Evolutionary conservation across 257 asterid species (phyloP).

Genomic region (Rubia yunnanensis): DNA sequence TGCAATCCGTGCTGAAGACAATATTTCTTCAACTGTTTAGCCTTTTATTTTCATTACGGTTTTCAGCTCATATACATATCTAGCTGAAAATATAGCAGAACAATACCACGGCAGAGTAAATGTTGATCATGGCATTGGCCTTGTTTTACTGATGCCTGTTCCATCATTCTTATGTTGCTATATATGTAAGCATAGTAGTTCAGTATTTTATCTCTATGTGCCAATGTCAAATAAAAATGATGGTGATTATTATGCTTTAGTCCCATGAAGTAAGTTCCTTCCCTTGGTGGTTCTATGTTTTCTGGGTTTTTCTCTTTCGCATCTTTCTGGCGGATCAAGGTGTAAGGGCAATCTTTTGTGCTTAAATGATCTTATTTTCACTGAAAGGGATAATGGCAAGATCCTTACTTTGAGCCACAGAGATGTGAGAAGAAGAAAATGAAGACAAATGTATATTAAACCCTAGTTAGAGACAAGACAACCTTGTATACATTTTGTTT

Average conservation of each 20-base stretch:
- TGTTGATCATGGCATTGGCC: background rate
- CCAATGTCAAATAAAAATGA: background rate
- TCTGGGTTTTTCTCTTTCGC: background rate
- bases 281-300: background rate
- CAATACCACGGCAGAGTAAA: background rate
- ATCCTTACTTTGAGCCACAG: background rate
- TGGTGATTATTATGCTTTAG: background rate
- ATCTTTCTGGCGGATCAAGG: background rate
- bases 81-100: background rate
- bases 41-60: background rate
- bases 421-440: background rate
- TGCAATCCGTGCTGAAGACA: background rate
- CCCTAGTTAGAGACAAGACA: background rate
- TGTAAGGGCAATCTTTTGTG: background rate
- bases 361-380: background rate
- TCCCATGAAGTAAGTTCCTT: background rate
- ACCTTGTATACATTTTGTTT: background rate
- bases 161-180: background rate
- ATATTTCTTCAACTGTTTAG: background rate
- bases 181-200: too few relatives aligned
- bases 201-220: background rate
- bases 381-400: background rate
- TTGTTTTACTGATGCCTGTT: too few relatives aligned
- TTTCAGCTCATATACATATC: background rate
- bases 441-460: background rate